phyloP scores from a whole-genome alignment of 75 land plant genomes.

The Pinus taeda region DNA sequence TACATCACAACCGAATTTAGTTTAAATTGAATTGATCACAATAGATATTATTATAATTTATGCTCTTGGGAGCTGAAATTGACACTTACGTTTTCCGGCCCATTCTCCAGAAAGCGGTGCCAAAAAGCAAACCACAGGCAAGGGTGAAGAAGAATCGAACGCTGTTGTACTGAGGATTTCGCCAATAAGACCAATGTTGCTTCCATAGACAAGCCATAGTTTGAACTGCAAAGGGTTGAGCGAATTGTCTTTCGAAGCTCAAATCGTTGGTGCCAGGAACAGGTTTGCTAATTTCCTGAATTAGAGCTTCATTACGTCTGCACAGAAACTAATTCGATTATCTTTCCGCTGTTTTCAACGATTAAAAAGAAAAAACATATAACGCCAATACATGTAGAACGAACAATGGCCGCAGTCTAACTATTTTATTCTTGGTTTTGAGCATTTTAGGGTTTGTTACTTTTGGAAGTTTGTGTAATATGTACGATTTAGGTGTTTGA shows the following conservation, averaged over 20 bases:
- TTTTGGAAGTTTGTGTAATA: too few relatives aligned
- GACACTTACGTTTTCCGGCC: constrained; percentile 38
- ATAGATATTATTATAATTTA: too few relatives aligned
- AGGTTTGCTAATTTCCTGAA: constrained; percentile 42
- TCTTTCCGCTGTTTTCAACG: not conserved
- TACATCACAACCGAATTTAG: too few relatives aligned
- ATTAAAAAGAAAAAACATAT: not conserved
- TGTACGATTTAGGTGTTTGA: too few relatives aligned
- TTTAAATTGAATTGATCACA: too few relatives aligned
- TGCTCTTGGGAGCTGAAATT: too few relatives aligned
- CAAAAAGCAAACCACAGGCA: constrained; percentile 43
- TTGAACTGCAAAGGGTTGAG: constrained; percentile 43
- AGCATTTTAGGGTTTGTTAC: too few relatives aligned
- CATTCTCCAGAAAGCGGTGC: constrained; percentile 51
- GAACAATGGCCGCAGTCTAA: too few relatives aligned
- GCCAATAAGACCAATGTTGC: constrained; percentile 65
- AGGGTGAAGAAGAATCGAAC: constrained; percentile 48
- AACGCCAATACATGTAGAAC: too few relatives aligned
- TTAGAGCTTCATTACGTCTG: constrained; percentile 43
- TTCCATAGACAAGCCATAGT: constrained; percentile 65
- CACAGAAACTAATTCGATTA: not conserved
- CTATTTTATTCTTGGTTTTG: too few relatives aligned
- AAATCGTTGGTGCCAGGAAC: constrained; percentile 44
- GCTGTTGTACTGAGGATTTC: constrained; percentile 57
- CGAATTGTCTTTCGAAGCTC: constrained; percentile 40